Conservation (phyloP, 768 basidiomycete genomes). For the Mycena latifolia region DNA sequence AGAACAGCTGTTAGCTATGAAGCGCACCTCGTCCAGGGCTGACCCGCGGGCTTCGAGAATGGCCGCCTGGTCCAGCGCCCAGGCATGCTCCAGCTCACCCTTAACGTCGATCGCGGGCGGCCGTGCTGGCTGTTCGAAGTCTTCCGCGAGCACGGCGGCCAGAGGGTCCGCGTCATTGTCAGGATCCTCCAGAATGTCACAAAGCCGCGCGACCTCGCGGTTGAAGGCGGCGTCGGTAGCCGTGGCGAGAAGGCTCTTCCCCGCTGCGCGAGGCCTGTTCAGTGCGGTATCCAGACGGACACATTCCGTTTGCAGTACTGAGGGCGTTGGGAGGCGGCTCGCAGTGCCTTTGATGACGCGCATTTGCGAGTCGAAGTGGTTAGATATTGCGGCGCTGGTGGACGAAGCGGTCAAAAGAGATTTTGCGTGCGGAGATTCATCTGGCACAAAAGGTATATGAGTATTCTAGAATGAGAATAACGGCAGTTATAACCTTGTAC, state of each 20-base stretch:
- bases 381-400: background rate
- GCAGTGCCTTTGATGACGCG: slow-evolving; percentile 14
- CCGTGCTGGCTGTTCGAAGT: slow-evolving; percentile 6
- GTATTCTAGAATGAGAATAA: no score
- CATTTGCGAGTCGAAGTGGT: slow-evolving; percentile 23
- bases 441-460: background rate
- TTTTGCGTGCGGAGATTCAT: slow-evolving; percentile 1
- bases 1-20: background rate
- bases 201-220: slow-evolving; percentile 11
- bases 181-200: slow-evolving; percentile 11
- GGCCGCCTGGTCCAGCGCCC: slow-evolving; percentile 45
- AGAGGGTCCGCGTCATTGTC: background rate
- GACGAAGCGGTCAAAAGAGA: slow-evolving; percentile 11
- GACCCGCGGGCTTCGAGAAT: slow-evolving; percentile 39
- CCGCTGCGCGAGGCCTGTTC: background rate
- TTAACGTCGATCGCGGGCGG: slow-evolving; percentile 36
- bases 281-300: slow-evolving; percentile 17
- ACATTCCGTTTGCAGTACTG: slow-evolving; percentile 20
- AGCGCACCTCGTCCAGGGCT: slow-evolving; percentile 43
- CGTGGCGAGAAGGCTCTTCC: background rate
- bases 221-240: background rate
- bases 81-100: slow-evolving; percentile 45
- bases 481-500: no score
- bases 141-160: slow-evolving; percentile 6
- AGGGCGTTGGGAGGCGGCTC: slow-evolving; percentile 6